Evolutionary conservation across 371 early-diverging fungal genomes (phyloP), one percentile per base, ranked within the genome.

Genomic region (Dipsacomyces acuminosporus): DNA sequence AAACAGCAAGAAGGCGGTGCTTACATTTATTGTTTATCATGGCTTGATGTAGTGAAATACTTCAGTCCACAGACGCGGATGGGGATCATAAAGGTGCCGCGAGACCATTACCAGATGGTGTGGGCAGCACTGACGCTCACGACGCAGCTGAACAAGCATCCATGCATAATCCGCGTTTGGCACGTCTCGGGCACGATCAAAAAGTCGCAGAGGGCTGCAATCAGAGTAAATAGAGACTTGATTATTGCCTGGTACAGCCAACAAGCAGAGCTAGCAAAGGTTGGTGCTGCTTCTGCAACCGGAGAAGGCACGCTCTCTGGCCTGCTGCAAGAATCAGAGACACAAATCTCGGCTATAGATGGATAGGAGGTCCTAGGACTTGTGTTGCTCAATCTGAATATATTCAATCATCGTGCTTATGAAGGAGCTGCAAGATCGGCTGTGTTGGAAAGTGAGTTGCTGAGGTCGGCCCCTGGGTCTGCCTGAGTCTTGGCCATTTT

Each of bases 121-220:
- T 79, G 81, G 78, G 77, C 80, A 2, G 78, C 84, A 14, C 52
- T 86, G 23, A 76, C 81, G 8, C 71, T 84, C 25, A 72, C 80
- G 3, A 73, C 66, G 15, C 56, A 73, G 3, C 54, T 81, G 19
- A 72, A 63, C 41, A 76, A 73, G 34, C 49, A 59, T 8, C 52
- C 55, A 2, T 80, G 80, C 36, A 54, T 72, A 20, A 55, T 85
- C 19, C 71, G 75, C 17, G 82, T 84, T 8, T 46, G 82, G 24
- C 84, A 85, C 48, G 72, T 81, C 15, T 44, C 69, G 59, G 83
- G 83, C 2, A 83, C 85, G 0, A 83, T 85, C 52, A 79, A 79
- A 56, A 76, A 78, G 33, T 78, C 76, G 38, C 86, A 85, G 52
- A 46, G 56, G 30, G 74, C 76, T 23, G 76, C 84, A 1, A 73